Base-by-base conservation (phyloP, 495 filamentous ascomycete genomes). In the Podospora pseudocomata region DNA sequence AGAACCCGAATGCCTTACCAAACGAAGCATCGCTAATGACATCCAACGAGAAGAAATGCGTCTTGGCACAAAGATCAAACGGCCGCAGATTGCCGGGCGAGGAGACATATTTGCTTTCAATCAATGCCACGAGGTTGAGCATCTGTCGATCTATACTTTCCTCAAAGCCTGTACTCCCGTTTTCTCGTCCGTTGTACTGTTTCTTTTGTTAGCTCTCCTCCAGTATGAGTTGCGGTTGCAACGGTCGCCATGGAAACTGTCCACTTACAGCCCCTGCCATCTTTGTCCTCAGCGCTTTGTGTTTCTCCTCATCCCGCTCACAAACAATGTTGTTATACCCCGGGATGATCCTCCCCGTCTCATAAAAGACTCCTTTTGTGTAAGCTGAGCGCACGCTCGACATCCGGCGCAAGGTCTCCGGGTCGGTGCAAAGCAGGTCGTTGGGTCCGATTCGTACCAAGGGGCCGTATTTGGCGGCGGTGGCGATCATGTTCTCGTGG, bases 41-140 rank as follows among this genome's bases (percentile, higher is more conserved):
- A 68, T 87, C 86, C 7, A 86, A 68, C 0, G 84, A 83, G 63
- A 86, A 85, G 71, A 72, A 87, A 44, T 81, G 75, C 1, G 79
- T 73, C 18, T 80, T 77, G 5, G 66, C 74, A 2, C 76, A 74
- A 11, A 86, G 76, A 66, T 86, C 83, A 15, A 87, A 60, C 15
- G 78, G 79, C 68, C 65, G 67, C 30, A 69, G 30, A 7, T 78
- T 75, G 68, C 83, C 85, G 34, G 85, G 77, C 65, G 80, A 84
- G 56, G 78, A 79, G 65, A 87, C 77, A 68, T 83, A 86, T 69
- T 87, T 78, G 1, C 23, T 83, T 74, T 86, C 70, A 30, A 76
- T 68, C 16, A 71, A 3, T 60, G 65, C 81, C 73, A 61, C 77
- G 74, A 69, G 80, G 75, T 66, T 81, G 70, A 60, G 79, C 75